Percentiles rank a stretch among this genome's conserved stretches.
These are phyloP conservation scores for Cladophialophora immunda DNA, from an alignment of 2,329 filamentous ascomycete genomes.

Conservation along the genomic window DNA sequence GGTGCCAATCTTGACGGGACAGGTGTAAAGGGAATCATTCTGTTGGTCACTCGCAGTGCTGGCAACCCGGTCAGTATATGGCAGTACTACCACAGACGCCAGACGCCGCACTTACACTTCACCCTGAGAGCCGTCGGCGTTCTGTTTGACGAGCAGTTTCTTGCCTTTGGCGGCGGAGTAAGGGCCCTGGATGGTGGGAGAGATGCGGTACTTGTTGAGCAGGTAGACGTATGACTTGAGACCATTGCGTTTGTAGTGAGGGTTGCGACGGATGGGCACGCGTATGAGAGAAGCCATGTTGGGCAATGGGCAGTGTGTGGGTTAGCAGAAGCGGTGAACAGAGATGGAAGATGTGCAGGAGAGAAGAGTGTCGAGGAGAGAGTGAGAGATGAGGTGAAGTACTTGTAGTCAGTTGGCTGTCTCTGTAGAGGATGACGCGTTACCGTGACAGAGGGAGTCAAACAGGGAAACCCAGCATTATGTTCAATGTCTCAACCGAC, in stretches of 20 bases:
- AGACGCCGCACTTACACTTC: conserved; percentile 25
- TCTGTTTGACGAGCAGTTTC: conserved; percentile 41
- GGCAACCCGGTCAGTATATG: conserved; percentile 1
- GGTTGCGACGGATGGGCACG: neutral
- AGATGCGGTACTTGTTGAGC: conserved; percentile 69
- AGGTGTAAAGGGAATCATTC: conserved; percentile 72
- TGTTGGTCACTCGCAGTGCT: conserved; percentile 70
- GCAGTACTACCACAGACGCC: neutral
- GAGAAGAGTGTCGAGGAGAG: neutral
- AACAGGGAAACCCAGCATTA: neutral
- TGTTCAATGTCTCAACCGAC: neutral
- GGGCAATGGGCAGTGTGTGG: neutral
- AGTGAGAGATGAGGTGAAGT: neutral
- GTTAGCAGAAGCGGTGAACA: neutral
- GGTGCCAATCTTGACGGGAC: conserved; percentile 70
- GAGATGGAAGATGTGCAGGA: neutral
- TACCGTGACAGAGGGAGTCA: neutral
- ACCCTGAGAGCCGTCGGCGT: conserved; percentile 17
- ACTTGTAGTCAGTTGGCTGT: neutral
- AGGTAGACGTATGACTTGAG: conserved; percentile 70
- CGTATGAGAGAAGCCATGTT: neutral
- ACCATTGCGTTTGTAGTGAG: conserved; percentile 64
- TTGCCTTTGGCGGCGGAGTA: conserved; percentile 61
- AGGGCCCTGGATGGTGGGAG: conserved; percentile 69
- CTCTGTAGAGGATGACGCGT: neutral